Percentiles rank a stretch among this genome's conserved stretches.
Conservation (phyloP, 2,329 filamentous ascomycete species). For the Diaporthe citriasiana region DNA sequence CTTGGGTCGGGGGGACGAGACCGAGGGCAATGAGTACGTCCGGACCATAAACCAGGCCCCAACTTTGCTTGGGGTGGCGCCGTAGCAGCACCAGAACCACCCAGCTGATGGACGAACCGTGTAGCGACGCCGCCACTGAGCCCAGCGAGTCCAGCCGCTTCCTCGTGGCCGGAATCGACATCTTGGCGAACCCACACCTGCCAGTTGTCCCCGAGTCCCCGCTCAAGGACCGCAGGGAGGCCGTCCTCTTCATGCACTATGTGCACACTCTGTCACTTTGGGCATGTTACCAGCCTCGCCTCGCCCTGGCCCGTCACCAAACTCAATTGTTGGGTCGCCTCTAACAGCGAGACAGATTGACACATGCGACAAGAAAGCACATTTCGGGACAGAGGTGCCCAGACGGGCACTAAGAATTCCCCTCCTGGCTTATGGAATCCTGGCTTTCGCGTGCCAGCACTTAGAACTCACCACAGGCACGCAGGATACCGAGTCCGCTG, state of each 20-base stretch:
- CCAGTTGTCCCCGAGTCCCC: constrained; percentile 19
- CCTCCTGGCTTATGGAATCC: constrained; percentile 52
- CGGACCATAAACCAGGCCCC: background rate
- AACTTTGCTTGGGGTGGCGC: background rate
- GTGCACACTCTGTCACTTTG: constrained; percentile 43
- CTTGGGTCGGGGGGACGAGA: background rate
- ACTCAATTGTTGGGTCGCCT: background rate
- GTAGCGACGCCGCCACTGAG: constrained; percentile 5
- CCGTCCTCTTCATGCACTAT: constrained; percentile 33
- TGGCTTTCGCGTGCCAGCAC: constrained; percentile 48
- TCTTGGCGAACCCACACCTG: constrained; percentile 3
- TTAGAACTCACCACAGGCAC: constrained; percentile 42
- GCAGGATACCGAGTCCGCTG: constrained; percentile 51
- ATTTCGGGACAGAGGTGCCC: constrained; percentile 58
- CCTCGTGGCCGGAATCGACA: constrained; percentile 23
- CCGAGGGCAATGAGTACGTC: constrained; percentile 18
- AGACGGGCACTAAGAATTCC: constrained; percentile 56
- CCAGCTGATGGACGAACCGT: constrained; percentile 15
- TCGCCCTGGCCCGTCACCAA: background rate
- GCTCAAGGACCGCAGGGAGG: constrained; percentile 29
- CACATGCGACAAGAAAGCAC: constrained; percentile 56
- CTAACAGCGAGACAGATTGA: constrained; percentile 52
- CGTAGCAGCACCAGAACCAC: background rate
- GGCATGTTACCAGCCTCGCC: constrained; percentile 40
- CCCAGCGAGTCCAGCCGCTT: constrained; percentile 19